Base-by-base conservation (phyloP, 169 alveolate genomes). In the Pseudocohnilembus persalinus region DNA sequence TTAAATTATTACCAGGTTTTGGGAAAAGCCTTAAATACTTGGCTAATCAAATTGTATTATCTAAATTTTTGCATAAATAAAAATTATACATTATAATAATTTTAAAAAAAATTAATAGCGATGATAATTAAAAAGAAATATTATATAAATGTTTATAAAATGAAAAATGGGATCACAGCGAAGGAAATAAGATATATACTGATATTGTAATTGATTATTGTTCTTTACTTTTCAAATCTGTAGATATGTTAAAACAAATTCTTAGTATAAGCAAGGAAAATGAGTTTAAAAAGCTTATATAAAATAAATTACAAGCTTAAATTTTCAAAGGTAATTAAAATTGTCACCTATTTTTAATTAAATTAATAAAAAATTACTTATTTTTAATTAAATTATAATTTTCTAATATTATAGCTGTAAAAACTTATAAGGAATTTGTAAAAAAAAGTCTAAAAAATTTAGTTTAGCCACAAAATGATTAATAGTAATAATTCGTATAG, bases 201-300 rank as follows among this genome's bases (percentile, higher is more conserved):
- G 64, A 72, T n/a, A 29, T 30, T 29, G 84, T 79, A n/a, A 49
- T 79, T 0, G 84, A 79, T 64, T 79, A 79, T 63, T 79, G 84
- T 29, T 49, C 84, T 64, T 28, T 79, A 26, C 31, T 79, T 31
- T 79, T 79, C 64, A 79, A 79, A 72, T 34, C 76, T 79, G 64
- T 79, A 0, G 84, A 79, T 24, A 72, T 79, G 24, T 29, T 79
- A 49, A 35, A 79, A 35, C 31, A 79, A 49, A n/a, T 79, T 0
- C 63, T 79, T 4, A 64, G 49, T 79, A 73, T 72, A 16, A 30
- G 31, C 30, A 33, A 79, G n/a, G 15, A 64, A 0, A 79, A 79
- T 29, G 30, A 31, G 29, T 79, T 79, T 29, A 79, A 72, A 49
- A 29, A 79, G 49, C 29, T 34, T 0, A 63, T 79, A 49, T 27